Base-by-base conservation (phyloP, 2,329 filamentous ascomycete species). In the Fusarium miscanthi region DNA sequence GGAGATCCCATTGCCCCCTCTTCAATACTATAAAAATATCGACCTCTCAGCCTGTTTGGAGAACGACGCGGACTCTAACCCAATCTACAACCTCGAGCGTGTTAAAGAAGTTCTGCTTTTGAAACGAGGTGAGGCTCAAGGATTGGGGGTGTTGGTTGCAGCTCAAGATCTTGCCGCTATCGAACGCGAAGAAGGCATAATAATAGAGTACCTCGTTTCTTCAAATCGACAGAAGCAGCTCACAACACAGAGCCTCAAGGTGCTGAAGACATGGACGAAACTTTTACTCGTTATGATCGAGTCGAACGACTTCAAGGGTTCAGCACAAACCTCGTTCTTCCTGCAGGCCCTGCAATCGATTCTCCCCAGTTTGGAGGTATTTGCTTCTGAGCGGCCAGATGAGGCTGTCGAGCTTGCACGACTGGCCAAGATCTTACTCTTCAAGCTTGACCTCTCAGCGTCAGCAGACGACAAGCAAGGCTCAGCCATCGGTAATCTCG, bases 301-400 rank as follows among this genome's bases (percentile, higher is more conserved):
- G 75, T 91, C 89, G 63, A 94, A 94, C 73, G 92, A 96, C 59
- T 92, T 97, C 79, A 92, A 93, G 66, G 88, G 90, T 59, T 89
- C 89, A 4, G 89, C 88, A 35, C 92, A 92, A 77, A 91, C 91
- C 9, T 90, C 92, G 0, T 95, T 98, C 79, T 91, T 97, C 61
- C 84, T 98, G 16, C 94, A 97, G 79, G 91, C 93, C 1, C 86
- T 99, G 9, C 95, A 98, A 78, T 89, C 95, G 19, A 93, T 97
- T 53, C 86, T 98, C 11, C 95, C 96, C 0, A 97, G 94, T 72
- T 87, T 99, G 17, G 95, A 98, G 79, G 87, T 87, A 23, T 92
- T 93, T 54, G 90, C 94, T 62, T 87, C 89, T 9, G 90, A 92
- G 14, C 90, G 92, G 62, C 86, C 91, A 2, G 85, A 87, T 19